A percentile compares a stretch with the other conserved stretches of the same genome.
Conservation (phyloP, 768 basidiomycete genomes). For the Gymnopilus dilepis region DNA sequence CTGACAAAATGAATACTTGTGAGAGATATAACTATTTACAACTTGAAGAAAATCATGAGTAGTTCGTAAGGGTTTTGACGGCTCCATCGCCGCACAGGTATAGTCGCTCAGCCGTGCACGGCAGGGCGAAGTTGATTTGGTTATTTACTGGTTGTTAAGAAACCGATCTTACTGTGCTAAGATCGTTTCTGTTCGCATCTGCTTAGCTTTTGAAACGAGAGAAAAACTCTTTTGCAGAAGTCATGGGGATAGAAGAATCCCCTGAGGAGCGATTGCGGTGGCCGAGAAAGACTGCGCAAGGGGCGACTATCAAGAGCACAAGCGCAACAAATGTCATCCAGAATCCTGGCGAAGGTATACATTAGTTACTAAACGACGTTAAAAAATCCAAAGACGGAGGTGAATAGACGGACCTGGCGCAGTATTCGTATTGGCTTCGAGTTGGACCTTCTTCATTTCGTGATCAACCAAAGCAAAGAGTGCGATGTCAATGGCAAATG, state of each 20-base stretch:
- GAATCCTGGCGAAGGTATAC: constrained; percentile 53
- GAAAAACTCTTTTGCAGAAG: not conserved
- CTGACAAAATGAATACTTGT: too few relatives aligned
- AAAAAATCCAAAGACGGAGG: not conserved
- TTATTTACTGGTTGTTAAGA: too few relatives aligned
- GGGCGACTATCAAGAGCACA: constrained; percentile 65
- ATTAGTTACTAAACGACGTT: too few relatives aligned
- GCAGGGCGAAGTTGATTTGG: too few relatives aligned
- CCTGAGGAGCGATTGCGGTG: constrained; percentile 57
- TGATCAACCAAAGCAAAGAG: constrained; percentile 67
- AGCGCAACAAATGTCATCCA: constrained; percentile 76
- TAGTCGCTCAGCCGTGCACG: too few relatives aligned
- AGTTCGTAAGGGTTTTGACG: too few relatives aligned
- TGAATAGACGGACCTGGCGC: constrained; percentile 58
- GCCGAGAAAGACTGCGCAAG: constrained; percentile 73
- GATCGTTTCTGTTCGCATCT: too few relatives aligned
- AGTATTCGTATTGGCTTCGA: constrained; percentile 52
- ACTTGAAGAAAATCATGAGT: too few relatives aligned
- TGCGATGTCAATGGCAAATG: constrained; percentile 79
- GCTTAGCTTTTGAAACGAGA: too few relatives aligned
- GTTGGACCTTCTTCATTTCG: constrained; percentile 55
- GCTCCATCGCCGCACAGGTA: too few relatives aligned
- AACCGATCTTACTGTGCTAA: too few relatives aligned
- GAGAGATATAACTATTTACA: too few relatives aligned
- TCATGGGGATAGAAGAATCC: not conserved